phyloP scores from a whole-genome alignment of 2,329 filamentous ascomycete species.

The Aotearoamyces nothofagi region DNA sequence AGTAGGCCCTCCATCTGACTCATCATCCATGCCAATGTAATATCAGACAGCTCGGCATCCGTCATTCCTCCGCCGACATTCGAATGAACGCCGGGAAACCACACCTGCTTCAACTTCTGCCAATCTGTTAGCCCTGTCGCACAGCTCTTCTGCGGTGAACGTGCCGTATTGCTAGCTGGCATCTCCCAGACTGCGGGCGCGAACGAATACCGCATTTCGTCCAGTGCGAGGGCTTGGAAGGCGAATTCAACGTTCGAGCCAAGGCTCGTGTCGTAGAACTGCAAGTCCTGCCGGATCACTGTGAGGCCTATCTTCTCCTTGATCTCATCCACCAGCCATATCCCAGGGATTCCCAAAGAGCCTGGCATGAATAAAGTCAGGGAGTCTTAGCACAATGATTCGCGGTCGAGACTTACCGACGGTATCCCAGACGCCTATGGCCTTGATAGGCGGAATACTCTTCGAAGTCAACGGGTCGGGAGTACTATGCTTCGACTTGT shows the following conservation, averaged over 20 bases:
- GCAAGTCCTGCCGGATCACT: slow-evolving; percentile 1
- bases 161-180: slow-evolving; percentile 2
- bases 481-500: too few relatives aligned
- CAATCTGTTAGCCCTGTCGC: slow-evolving; percentile 8
- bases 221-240: slow-evolving; percentile 32
- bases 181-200: slow-evolving; percentile 22
- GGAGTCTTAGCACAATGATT: too few relatives aligned
- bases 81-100: slow-evolving; percentile 29
- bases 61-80: slow-evolving; percentile 31
- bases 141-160: too few relatives aligned
- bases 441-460: slow-evolving; percentile 23
- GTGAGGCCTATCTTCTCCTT: slow-evolving; percentile 11
- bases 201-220: slow-evolving; percentile 27
- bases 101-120: slow-evolving; percentile 24
- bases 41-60: slow-evolving; percentile 28
- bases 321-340: not conserved
- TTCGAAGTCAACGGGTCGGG: slow-evolving; percentile 14
- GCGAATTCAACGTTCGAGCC: slow-evolving; percentile 27
- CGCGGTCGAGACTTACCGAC: slow-evolving; percentile 26
- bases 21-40: slow-evolving; percentile 27
- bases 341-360: not conserved
- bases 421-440: slow-evolving; percentile 32
- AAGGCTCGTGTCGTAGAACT: slow-evolving; percentile 12
- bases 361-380: too few relatives aligned
- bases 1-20: not conserved